phyloP scores from a whole-genome alignment of 176 grass and related monocot genomes.

The Triticum monococcum region DNA sequence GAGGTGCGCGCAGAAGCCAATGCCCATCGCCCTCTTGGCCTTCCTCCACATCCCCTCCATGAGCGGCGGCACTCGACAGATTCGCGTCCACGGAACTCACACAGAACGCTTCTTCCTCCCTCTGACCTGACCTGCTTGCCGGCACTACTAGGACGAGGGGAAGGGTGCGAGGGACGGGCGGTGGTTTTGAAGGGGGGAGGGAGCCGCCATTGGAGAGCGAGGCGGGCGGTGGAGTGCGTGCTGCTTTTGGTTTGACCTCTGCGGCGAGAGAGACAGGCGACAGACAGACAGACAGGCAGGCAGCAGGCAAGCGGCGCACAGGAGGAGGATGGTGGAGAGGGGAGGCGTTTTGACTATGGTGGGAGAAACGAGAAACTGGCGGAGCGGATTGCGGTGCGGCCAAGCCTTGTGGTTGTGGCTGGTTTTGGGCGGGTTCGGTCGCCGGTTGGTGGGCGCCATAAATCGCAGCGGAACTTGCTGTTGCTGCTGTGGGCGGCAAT shows the following conservation, averaged over 20 bases:
- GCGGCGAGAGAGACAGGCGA: slow-evolving; percentile 27
- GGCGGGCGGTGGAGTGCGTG: slow-evolving; percentile 29
- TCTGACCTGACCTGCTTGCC: not conserved
- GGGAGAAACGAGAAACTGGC: not conserved
- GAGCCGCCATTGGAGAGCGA: slow-evolving; percentile 43
- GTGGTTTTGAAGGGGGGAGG: slow-evolving; percentile 36
- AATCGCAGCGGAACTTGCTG: not conserved
- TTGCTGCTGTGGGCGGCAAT: no score
- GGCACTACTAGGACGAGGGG: not conserved
- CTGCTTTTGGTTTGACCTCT: slow-evolving; percentile 57
- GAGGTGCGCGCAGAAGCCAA: slow-evolving; percentile 57
- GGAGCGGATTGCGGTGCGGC: not conserved
- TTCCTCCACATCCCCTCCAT: slow-evolving; percentile 83
- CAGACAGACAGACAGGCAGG: not conserved
- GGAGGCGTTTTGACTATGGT: slow-evolving; percentile 21
- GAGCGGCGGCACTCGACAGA: slow-evolving; percentile 8
- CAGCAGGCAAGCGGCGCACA: not conserved
- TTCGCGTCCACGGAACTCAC: not conserved
- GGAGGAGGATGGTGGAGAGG: not conserved
- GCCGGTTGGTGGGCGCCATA: slow-evolving; percentile 34
- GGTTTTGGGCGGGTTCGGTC: slow-evolving; percentile 19
- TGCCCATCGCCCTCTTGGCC: slow-evolving; percentile 70
- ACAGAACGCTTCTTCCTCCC: not conserved
- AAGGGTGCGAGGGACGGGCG: not conserved
- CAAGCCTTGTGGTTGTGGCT: not conserved